Conservation (phyloP, 177 flowering plant species). For the Vitis hybrid region DNA sequence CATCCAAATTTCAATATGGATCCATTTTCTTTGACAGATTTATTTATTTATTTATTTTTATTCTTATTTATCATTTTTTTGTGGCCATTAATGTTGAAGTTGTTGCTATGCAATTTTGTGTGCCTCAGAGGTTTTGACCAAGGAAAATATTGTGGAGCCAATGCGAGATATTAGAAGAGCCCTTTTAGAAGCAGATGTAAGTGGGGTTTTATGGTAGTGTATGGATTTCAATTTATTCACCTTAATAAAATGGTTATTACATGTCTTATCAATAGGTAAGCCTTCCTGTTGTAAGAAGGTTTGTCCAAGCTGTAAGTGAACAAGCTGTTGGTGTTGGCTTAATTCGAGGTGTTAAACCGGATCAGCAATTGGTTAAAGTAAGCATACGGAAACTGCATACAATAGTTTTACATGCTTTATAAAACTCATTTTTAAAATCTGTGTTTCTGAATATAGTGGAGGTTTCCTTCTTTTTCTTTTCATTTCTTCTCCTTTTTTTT, state of each 20-base stretch:
- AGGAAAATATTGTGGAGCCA: slow-evolving; percentile 95
- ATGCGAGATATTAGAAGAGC: slow-evolving; percentile 98
- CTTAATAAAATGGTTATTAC: not conserved
- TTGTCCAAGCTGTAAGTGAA: slow-evolving; percentile 87
- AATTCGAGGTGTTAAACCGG: slow-evolving; percentile 89
- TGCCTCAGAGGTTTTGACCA: slow-evolving; percentile 80
- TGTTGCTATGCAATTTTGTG: slow-evolving; percentile 6
- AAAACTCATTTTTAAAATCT: not conserved
- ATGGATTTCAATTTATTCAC: not conserved
- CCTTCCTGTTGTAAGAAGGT: slow-evolving; percentile 93
- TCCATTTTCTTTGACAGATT: not conserved
- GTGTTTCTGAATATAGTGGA: too few species aligned
- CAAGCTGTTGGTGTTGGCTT: slow-evolving; percentile 91
- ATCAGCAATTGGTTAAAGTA: slow-evolving; percentile 97
- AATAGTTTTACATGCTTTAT: not conserved
- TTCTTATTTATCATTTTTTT: not conserved
- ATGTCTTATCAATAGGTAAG: slow-evolving; percentile 62
- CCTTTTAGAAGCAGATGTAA: slow-evolving; percentile 95
- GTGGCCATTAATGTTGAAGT: not conserved
- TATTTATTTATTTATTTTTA: not conserved
- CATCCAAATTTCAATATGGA: too few species aligned
- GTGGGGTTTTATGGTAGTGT: slow-evolving; percentile 13
- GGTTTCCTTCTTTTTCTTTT: not conserved
- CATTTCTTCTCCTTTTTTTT: not conserved
- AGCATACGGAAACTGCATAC: not conserved